Evolutionary conservation across 1,284 basidiomycete genomes (phyloP).

Genomic region (Moesziomyces sp.): DNA sequence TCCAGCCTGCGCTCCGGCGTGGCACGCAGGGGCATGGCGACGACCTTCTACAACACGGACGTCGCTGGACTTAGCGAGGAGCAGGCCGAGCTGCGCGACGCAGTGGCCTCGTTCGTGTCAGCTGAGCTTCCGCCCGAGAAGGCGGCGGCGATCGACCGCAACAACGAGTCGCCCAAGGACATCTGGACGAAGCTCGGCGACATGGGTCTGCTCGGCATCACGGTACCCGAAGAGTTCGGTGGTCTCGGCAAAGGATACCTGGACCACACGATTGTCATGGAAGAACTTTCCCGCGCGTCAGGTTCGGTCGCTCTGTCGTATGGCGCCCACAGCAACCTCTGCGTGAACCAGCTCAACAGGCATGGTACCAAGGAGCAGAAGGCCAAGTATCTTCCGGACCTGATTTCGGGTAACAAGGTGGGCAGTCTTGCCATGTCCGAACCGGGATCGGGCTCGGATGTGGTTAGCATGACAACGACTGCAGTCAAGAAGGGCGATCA

Average conservation of each 20-base stretch:
- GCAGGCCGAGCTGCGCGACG: conserved; percentile 51
- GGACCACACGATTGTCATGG: conserved; percentile 62
- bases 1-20: not conserved
- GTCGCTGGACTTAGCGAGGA: conserved; percentile 49
- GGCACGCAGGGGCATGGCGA: not conserved
- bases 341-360: conserved; percentile 77
- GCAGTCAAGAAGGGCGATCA: conserved; percentile 81
- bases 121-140: conserved; percentile 43
- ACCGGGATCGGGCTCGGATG: conserved; percentile 88
- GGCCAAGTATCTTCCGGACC: conserved; percentile 83
- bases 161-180: conserved; percentile 50
- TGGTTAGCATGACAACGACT: conserved; percentile 85
- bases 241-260: conserved; percentile 58
- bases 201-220: conserved; percentile 61
- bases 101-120: conserved; percentile 44
- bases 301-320: conserved; percentile 91
- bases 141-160: conserved; percentile 46
- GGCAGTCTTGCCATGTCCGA: conserved; percentile 95
- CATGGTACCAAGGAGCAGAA: conserved; percentile 89
- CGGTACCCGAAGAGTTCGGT: conserved; percentile 54
- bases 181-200: conserved; percentile 60
- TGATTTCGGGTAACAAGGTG: conserved; percentile 83
- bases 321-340: conserved; percentile 77
- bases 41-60: conserved; percentile 53
- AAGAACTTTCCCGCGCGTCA: conserved; percentile 82